A percentile compares a stretch with the other conserved stretches of the same genome.
These are phyloP conservation scores for Aspergillus brunneoviolaceus DNA, from an alignment of 2,329 filamentous ascomycete genomes.

Conservation along the genomic window DNA sequence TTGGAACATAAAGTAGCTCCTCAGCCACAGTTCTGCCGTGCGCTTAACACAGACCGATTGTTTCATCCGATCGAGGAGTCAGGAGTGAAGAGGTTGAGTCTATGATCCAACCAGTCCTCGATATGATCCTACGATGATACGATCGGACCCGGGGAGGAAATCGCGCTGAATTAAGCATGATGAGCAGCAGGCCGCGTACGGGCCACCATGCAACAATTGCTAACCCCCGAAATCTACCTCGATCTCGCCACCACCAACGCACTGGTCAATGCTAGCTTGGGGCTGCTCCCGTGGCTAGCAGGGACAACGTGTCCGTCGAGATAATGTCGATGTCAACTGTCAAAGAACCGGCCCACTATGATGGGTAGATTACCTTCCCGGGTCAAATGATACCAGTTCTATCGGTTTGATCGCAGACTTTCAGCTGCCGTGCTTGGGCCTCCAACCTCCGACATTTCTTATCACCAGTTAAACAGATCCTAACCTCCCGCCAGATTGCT, in stretches of 20 bases:
- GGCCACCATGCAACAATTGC: neutral
- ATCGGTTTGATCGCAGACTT: neutral
- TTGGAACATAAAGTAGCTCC: neutral
- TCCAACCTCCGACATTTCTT: neutral
- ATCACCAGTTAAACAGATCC: neutral
- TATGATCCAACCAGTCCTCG: too few relatives aligned
- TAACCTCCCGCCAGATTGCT: neutral
- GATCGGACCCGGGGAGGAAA: neutral
- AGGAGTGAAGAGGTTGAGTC: neutral
- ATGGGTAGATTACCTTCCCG: neutral
- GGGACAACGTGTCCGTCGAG: neutral
- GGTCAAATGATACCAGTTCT: neutral
- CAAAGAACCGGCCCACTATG: neutral
- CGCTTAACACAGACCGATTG: neutral
- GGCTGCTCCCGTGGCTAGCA: neutral
- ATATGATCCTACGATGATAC: neutral
- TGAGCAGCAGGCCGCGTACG: neutral
- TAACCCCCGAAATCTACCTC: neutral
- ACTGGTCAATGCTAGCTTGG: neutral
- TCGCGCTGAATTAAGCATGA: neutral
- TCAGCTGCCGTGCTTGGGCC: neutral
- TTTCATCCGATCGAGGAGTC: neutral
- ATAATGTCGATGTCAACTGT: neutral
- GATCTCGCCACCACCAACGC: neutral
- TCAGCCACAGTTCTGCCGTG: neutral